Evolutionary conservation across 192 early-diverging fungal species (phyloP).

Genomic region (Podila epicladia): DNA sequence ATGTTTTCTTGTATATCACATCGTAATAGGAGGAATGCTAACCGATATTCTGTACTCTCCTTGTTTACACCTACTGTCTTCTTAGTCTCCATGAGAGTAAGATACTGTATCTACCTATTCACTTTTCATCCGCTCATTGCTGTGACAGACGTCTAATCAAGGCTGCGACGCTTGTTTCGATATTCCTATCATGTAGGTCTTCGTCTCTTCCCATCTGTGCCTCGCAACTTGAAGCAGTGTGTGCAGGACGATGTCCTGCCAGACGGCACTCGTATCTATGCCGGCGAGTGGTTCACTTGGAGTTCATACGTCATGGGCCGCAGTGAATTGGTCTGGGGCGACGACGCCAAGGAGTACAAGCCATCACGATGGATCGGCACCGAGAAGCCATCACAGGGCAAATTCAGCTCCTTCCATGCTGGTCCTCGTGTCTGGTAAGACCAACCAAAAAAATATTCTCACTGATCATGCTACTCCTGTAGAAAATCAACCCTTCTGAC

Average conservation of each 20-base stretch:
- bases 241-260: constrained; percentile 69
- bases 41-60: neutral
- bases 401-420: constrained; percentile 64
- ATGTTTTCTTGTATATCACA: too few relatives aligned
- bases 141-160: too few relatives aligned
- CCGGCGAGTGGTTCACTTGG: constrained; percentile 64
- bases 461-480: too few relatives aligned
- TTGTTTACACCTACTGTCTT: neutral
- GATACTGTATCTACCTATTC: too few relatives aligned
- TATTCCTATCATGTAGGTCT: neutral
- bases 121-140: too few relatives aligned
- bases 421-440: constrained; percentile 59
- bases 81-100: too few relatives aligned
- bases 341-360: constrained; percentile 66
- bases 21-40: too few relatives aligned
- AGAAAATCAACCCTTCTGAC: too few relatives aligned
- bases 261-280: constrained; percentile 66
- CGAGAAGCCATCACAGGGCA: constrained; percentile 50
- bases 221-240: constrained; percentile 60
- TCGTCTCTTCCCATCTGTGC: constrained; percentile 17
- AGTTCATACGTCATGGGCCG: constrained; percentile 66
- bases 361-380: constrained; percentile 72
- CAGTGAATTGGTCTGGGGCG: constrained; percentile 66
- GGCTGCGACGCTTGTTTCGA: too few relatives aligned
- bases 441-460: neutral